phyloP scores from a whole-genome alignment of 2,329 filamentous ascomycete genomes.

The Drechslerella stenobrocha region DNA sequence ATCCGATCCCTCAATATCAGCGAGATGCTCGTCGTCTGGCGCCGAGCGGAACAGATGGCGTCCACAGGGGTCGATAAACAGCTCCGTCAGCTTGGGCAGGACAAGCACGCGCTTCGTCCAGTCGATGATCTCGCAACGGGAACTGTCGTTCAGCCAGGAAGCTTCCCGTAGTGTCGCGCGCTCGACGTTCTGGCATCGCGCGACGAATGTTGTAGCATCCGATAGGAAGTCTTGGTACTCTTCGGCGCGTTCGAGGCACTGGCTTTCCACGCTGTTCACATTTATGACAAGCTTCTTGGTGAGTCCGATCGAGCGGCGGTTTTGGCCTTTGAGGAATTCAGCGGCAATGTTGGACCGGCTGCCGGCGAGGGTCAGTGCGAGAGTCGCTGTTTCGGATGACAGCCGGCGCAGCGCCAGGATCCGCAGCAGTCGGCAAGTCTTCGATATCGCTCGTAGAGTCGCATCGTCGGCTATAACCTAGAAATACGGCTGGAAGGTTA shows the following conservation, averaged over 20 bases:
- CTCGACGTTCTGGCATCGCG: constrained; percentile 4
- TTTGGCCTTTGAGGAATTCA: background rate
- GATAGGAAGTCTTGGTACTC: background rate
- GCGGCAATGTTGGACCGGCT: background rate
- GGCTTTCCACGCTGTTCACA: constrained; percentile 14
- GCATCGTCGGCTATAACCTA: constrained; percentile 17
- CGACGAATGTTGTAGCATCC: background rate
- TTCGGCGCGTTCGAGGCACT: background rate
- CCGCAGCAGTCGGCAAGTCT: constrained; percentile 12
- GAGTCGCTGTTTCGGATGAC: constrained; percentile 10
- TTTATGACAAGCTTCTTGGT: constrained; percentile 6
- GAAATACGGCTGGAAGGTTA: background rate
- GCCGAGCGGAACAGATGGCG: constrained; percentile 3
- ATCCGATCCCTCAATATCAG: background rate
- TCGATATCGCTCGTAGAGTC: constrained; percentile 11
- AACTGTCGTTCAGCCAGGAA: background rate
- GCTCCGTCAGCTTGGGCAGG: constrained; percentile 7
- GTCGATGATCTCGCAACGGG: background rate
- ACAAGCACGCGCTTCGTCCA: constrained; percentile 9
- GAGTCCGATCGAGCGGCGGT: constrained; percentile 4
- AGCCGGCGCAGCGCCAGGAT: constrained; percentile 9
- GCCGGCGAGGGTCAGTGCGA: constrained; percentile 17
- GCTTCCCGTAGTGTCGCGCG: constrained; percentile 5
- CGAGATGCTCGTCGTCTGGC: constrained; percentile 31
- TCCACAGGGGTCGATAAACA: constrained; percentile 21